Base-by-base conservation (phyloP, 2,329 filamentous ascomycete genomes). In the Botrytis hyacinthi region DNA sequence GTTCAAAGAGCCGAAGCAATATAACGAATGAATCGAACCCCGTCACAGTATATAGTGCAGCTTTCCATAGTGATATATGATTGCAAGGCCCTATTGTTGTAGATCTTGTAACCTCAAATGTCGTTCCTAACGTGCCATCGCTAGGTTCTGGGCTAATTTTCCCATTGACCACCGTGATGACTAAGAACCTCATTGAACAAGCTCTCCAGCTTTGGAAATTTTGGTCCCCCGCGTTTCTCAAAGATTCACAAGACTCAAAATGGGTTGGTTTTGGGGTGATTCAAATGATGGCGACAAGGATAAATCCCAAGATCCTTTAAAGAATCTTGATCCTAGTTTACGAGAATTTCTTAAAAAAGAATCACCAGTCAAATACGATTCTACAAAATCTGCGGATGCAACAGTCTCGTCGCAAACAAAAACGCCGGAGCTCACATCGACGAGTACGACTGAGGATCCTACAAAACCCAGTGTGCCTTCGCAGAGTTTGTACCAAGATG, bases 271-370 rank as follows among this genome's bases (percentile, higher is more conserved):
- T 67, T 81, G 80, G 80, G 79, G 80, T 14, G 74, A 77, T 35
- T 76, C 77, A 16, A 72, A 76, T 59, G 73, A 75, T 22, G 73
- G 74, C n/a, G 75, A 76, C 60, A 71, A 75, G 60, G 74, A 76
- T 10, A 78, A 77, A 72, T 70, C 75, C 1, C 82, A 86, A 73
- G 87, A 91, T 80, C 85, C 88, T 40, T 84, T 89, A 76, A 85
- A 86, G 76, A 85, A 89, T 75, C 86, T 93, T 75, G 90, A 92
- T 78, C 88, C 90, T 32, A 85, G 85, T 46, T 84, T 93, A 29
- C 87, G 87, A 77, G 88, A 91, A 48, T 92, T 91, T 80, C 86
- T 93, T 75, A 84, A 90, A 76, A 87, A 89, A 81, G 89, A 92
- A 84, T 86, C 89, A 10, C 88, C 90, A n/a, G 82, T 86, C 72